Percentiles rank a stretch among this genome's conserved stretches.
Conservation (phyloP, 2,329 filamentous ascomycete genomes). For the Botrytis squamosa region DNA sequence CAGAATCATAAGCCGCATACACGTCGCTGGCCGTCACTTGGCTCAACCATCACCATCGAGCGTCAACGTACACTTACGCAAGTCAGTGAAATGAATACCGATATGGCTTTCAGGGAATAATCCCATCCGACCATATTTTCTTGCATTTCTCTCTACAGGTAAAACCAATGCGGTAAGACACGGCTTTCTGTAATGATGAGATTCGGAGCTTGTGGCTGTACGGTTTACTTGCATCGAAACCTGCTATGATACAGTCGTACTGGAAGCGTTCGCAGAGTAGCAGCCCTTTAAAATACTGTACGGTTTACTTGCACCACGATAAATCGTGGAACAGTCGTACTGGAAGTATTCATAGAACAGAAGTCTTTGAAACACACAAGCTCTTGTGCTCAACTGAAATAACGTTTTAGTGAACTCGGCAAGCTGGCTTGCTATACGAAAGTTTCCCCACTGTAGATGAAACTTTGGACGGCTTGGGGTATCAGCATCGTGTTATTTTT, state of each 20-base stretch:
- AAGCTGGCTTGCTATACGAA: slow-evolving; percentile 15
- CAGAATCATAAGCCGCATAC: slow-evolving; percentile 1
- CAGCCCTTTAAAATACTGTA: slow-evolving; percentile 2
- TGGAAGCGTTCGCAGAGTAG: neutral
- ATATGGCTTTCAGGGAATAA: neutral
- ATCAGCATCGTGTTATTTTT: neutral
- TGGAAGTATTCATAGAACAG: slow-evolving; percentile 8
- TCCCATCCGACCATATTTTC: neutral
- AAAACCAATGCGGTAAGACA: neutral
- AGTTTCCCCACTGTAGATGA: slow-evolving; percentile 7
- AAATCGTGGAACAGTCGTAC: slow-evolving; percentile 4
- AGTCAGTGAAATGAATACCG: slow-evolving; percentile 3
- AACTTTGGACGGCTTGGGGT: slow-evolving; percentile 2
- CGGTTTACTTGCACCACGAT: neutral
- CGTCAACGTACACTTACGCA: slow-evolving; percentile 3
- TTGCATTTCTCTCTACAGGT: slow-evolving; percentile 12
- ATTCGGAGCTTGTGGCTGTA: slow-evolving; percentile 3
- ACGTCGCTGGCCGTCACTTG: neutral
- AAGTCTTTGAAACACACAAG: slow-evolving; percentile 8
- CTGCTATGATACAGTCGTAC: too few species aligned
- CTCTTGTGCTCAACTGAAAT: slow-evolving; percentile 3
- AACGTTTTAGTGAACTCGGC: neutral
- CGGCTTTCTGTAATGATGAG: slow-evolving; percentile 13
- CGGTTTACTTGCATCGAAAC: slow-evolving; percentile 11
- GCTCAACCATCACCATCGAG: slow-evolving; percentile 17